A percentile compares a stretch with the other conserved stretches of the same genome.
phyloP scores from a whole-genome alignment of 1,139 yeast species.

The Meyerozyma sp. region DNA sequence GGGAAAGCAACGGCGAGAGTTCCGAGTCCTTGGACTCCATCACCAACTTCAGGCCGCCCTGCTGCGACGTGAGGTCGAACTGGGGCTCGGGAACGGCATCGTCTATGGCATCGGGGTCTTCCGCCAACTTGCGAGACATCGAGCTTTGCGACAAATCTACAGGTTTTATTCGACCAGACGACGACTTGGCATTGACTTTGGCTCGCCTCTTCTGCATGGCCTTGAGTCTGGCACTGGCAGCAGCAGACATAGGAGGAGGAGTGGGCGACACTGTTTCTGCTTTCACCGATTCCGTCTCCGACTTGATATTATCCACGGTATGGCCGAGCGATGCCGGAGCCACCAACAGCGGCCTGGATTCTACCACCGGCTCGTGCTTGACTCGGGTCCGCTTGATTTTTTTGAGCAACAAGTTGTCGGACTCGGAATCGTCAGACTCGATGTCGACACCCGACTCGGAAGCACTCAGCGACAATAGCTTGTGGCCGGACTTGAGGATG shows the following conservation, averaged over 20 bases:
- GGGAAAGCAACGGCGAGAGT: constrained; percentile 65
- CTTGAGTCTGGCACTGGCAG: constrained; percentile 72
- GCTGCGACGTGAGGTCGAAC: constrained; percentile 69
- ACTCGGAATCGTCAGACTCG: constrained; percentile 14
- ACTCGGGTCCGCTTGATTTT: constrained; percentile 7
- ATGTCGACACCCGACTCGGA: constrained; percentile 13
- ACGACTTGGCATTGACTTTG: constrained; percentile 68
- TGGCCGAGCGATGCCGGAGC: constrained; percentile 2
- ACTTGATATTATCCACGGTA: constrained; percentile 4
- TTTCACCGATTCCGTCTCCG: not conserved
- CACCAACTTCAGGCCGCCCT: constrained; percentile 76
- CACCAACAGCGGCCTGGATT: constrained; percentile 2
- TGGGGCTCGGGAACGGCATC: constrained; percentile 13
- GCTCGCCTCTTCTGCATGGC: constrained; percentile 95
- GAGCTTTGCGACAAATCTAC: constrained; percentile 80
- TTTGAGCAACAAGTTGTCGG: constrained; percentile 4
- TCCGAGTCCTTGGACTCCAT: constrained; percentile 73
- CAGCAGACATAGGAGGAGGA: constrained; percentile 13
- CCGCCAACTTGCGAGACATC: constrained; percentile 55
- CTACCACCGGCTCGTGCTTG: constrained; percentile 2
- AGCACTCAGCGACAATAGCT: constrained; percentile 68
- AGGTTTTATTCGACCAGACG: constrained; percentile 45
- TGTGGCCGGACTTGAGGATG: constrained; percentile 63
- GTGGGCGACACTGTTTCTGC: constrained; percentile 5
- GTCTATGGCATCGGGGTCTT: constrained; percentile 17